Base-by-base conservation (phyloP, 1,284 basidiomycete genomes). In the Fomitopsis schrenkii region DNA sequence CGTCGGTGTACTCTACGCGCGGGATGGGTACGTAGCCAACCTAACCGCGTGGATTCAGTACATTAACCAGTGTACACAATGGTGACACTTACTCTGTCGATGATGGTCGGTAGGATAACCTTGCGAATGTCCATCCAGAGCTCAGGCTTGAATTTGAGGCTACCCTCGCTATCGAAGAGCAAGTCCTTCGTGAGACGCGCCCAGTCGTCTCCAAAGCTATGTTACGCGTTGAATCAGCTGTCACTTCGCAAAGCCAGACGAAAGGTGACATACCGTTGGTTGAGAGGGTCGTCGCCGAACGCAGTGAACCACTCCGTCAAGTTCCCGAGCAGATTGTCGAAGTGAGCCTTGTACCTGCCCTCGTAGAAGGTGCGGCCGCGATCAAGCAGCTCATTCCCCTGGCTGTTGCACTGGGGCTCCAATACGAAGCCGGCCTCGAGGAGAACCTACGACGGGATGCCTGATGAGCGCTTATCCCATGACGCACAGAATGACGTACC, bases 11-110 rank as follows among this genome's bases (percentile, higher is more conserved):
- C 76, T 97, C 95, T 72, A 94, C 86, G 45, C 93, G 87, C 0
- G 93, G 95, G 64, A 97, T 94, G 19, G 96, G 96, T 60, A 98
- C 77, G 74, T 95, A 95, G 28, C 94, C 94, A 62, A 94, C 80
- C 84, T 90, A 41, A n/a, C n/a, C n/a, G n/a, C n/a, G n/a, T n/a
- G n/a, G n/a, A n/a, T n/a, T 52, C n/a, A 22, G 33, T 35, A 36
- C 30, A 1, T 33, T 2, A n/a, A 17, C 22, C 91, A 26, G 54
- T 59, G 36, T 60, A n/a, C 15, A 4, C 12, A 30, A 14, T 40
- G 59, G 54, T 33, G 36, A 15, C n/a, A 63, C 74, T 30, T 75
- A 87, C 87, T 76, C 85, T 79, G 56, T 89, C 81, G 70, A 96
- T 87, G 56, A 97, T 74, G 26, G 84, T 78, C 26, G 96, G 96